Base-by-base conservation (phyloP, 2,329 filamentous ascomycete species). In the Aspergillus sojae region DNA sequence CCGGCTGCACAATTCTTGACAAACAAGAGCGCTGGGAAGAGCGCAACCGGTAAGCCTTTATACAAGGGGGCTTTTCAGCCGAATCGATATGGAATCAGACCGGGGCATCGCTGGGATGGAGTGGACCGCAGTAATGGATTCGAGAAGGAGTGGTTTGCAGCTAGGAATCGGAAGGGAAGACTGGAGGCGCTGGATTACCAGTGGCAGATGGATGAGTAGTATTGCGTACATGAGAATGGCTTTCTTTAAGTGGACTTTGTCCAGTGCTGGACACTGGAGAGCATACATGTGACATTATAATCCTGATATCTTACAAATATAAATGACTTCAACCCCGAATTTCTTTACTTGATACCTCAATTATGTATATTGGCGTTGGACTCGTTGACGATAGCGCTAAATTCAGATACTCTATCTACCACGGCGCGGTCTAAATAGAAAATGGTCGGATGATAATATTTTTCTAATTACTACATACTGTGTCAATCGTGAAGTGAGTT, bases 101-200 rank as follows among this genome's bases (percentile, higher is more conserved):
- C 95, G 0, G 96, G 95, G 0, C 93, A 96, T 81, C 84, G 92
- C 68, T 99, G 95, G 95, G 95, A 99, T 82, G 95, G 96, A 6
- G 95, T 99, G 21, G 95, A 99, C 82, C 85, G 95, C 68, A 85
- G 92, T 23, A 99, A 93, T 79, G 94, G 94, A 0, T 98, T 97
- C 75, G 95, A 99, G 81, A 91, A 88, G 66, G 90, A 97, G 75
- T 91, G 94, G 81, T 98, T 98, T 80, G 93, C 91, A 76, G 92
- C 93, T 2, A 83, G 94, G 68, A 97, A 97, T 77, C 83, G 88
- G 69, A 87, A 87, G 69, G 88, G 89, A 72, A 88, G 93, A 75
- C 88, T 91, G 70, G 91, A 91, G 78, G 90, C 90, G 36, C 78
- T 98, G 73, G 89, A 94, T 71, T 98, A 97, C 78, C 88, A 91